A percentile compares a stretch with the other conserved stretches of the same genome.
Conservation (phyloP, 2,329 filamentous ascomycete species). For the Thelonectria discophora region DNA sequence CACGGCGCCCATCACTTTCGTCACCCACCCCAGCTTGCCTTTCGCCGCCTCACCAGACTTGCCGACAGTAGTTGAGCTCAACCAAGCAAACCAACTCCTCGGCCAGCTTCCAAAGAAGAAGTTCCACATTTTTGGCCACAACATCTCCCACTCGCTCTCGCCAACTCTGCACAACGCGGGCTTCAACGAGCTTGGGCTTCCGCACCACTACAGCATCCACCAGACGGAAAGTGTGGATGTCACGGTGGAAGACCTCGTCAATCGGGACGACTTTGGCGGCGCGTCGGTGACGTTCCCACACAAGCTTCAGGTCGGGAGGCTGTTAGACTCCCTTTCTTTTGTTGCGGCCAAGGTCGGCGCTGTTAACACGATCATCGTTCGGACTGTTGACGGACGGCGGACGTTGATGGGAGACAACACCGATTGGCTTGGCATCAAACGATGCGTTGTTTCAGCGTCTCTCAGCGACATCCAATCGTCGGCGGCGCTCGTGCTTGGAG, state of each 20-base stretch:
- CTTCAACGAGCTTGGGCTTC: slow-evolving; percentile 12
- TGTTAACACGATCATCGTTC: slow-evolving; percentile 21
- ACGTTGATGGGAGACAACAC: slow-evolving; percentile 23
- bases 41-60: slow-evolving; percentile 3
- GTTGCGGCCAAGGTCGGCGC: slow-evolving; percentile 16
- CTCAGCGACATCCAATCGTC: slow-evolving; percentile 9
- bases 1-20: slow-evolving; percentile 6
- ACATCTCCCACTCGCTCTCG: slow-evolving; percentile 22
- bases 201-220: slow-evolving; percentile 22
- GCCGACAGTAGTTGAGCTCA: slow-evolving; percentile 9
- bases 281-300: slow-evolving; percentile 20
- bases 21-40: slow-evolving; percentile 10
- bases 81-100: slow-evolving; percentile 4
- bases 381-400: slow-evolving; percentile 1
- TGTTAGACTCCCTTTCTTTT: slow-evolving; percentile 13
- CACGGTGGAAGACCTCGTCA: slow-evolving; percentile 14
- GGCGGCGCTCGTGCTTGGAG: slow-evolving; percentile 17
- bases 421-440: slow-evolving; percentile 23
- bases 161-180: slow-evolving; percentile 23
- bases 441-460: slow-evolving; percentile 13
- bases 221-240: slow-evolving; percentile 19
- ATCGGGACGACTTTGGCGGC: slow-evolving; percentile 21
- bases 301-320: slow-evolving; percentile 17
- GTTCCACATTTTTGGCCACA: slow-evolving; percentile 27
- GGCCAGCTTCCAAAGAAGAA: slow-evolving; percentile 13